Base-by-base conservation (phyloP, 129 eudicot species). In the Pseudognaphalium luteoalbum region DNA sequence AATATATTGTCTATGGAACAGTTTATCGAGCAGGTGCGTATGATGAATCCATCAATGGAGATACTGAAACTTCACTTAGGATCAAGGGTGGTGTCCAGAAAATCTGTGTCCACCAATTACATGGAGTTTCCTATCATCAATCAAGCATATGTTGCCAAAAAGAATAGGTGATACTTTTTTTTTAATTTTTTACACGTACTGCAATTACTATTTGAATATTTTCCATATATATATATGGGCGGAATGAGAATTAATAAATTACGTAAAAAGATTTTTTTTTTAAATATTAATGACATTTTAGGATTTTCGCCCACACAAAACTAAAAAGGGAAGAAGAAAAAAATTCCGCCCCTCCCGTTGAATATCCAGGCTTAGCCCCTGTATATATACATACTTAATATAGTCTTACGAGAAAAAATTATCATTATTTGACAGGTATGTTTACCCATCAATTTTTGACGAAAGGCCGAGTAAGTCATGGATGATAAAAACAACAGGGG, bases 401-500 rank as follows among this genome's bases (percentile, higher is more conserved):
- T 17, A 44, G 12, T 28, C 20, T 44, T 11, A 1, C 37, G 11
- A 50, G 2, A 25, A 15, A 15, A 11, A 25, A 7, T 47, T 1
- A 2, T 9, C 12, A 8, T 22, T 44, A 25, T 25, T n/a, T 6
- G 56, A 32, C 73, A 85, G 89, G 81, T 87, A 79, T 21, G 83
- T 87, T 0, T 87, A 87, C 50, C 82, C 92, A n/a, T 87, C 83
- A 20, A 50, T 82, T 0, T 85, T 82, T 5, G 87, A 87, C n/a
- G 86, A 86, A 34, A 56, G 68, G 75, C 89, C 89, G 20, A 10
- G 0, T 35, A 35, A 66, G 35, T 16, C 29, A 7, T 16, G 30
- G 71, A 66, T 66, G 71, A 33, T 35, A 11, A 87, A 80, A 60
- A 54, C 75, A 42, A 35, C 85, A 17, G 89, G 92, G 15, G 78